Conservation (phyloP, 106 monocot species). For the Phalaenopsis aphrodite region DNA sequence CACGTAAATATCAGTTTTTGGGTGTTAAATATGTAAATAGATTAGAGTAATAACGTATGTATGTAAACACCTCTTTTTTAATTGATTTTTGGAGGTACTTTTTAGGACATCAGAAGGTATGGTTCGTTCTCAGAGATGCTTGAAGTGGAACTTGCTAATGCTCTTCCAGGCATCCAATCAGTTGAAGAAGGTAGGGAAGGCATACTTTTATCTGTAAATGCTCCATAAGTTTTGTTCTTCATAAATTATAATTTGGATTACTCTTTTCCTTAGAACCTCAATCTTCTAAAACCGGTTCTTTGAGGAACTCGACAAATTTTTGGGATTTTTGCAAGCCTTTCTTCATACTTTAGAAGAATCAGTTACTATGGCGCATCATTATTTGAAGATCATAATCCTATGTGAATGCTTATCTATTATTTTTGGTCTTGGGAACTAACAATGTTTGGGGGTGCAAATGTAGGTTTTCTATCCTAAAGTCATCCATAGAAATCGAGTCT, state of each 20-base stretch:
- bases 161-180: slow-evolving; percentile 70
- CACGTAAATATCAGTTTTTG: no score
- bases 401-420: no score
- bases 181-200: slow-evolving; percentile 59
- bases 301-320: background rate
- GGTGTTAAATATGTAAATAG: no score
- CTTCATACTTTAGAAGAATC: background rate
- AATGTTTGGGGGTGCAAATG: background rate
- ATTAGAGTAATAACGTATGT: no score
- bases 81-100: slow-evolving; percentile 5
- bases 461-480: background rate
- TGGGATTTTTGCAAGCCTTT: background rate
- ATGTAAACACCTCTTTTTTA: background rate
- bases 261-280: background rate
- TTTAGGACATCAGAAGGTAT: slow-evolving; percentile 62
- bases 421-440: background rate
- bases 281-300: background rate
- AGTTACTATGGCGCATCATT: background rate
- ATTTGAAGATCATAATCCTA: background rate
- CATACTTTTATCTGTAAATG: background rate
- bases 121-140: slow-evolving; percentile 73
- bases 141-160: slow-evolving; percentile 51
- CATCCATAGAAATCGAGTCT: background rate
- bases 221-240: background rate
- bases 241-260: background rate